Evolutionary conservation across 306 rosid genomes (phyloP), one percentile per base, ranked within the genome.

Genomic region (Alnus glutinosa): DNA sequence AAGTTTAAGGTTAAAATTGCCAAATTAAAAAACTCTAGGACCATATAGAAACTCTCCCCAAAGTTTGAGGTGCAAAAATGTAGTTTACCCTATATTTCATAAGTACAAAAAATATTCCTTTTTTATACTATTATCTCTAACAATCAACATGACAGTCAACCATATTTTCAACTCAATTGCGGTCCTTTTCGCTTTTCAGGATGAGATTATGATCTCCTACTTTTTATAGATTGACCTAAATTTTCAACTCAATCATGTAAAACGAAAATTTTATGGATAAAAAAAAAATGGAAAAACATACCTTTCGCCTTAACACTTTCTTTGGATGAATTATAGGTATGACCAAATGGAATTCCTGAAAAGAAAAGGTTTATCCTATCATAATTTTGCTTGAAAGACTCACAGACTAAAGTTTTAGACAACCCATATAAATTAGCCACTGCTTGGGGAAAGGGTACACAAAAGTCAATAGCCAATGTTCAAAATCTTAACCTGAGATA

Each of bases 291-390:
- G 78, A 79, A 75, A 73, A 75, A 75, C 97, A 89, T 92, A 94
- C 98, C 98, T 95, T 95, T 95, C 54, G 92, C 91, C 63, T 83
- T 89, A 85, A 86, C 80, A 92, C 90, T 91, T 89, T 87, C 88
- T 86, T 94, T 86, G 86, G 98, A 91, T 78, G 97, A 89, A 83
- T 74, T 85, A 89, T n/a, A 76, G 80, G 89, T 75, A 84, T 87
- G 98, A 91, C 89, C 90, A 90, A 86, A 87, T 83, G 97, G 91
- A 86, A 85, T 42, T 91, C 98, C 97, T 92, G 98, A 94, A 90
- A 94, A 81, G 82, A 88, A 88, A 91, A 88, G 80, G 83, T 78
- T 78, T 85, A 48, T 84, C 79, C 79, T 79, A 89, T 89, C 87
- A 94, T 83, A 84, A 79, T 47, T 86, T 79, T 77, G 81, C 80